Evolutionary conservation across 768 basidiomycete species (phyloP).

Genomic region (Sarcomyxa edulis): DNA sequence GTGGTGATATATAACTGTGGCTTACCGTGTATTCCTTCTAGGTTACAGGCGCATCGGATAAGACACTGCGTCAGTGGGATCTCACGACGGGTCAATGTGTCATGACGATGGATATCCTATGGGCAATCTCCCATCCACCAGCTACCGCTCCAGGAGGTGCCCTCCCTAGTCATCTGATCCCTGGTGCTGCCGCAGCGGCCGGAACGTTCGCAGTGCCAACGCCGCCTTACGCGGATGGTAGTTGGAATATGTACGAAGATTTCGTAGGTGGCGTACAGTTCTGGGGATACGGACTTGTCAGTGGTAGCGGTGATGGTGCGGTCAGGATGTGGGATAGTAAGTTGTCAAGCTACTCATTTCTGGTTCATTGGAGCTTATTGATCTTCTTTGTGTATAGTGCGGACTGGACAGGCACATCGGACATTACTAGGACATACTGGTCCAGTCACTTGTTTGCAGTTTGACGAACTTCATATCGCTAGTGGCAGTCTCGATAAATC

Average conservation of each 20-base stretch:
- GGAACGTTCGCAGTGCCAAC: conserved; percentile 77
- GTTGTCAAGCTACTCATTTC: conserved; percentile 24
- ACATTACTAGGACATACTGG: conserved; percentile 90
- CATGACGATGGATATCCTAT: conserved; percentile 99
- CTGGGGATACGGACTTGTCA: conserved; percentile 97
- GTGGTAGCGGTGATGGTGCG: conserved; percentile 94
- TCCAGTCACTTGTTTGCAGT: conserved; percentile 91
- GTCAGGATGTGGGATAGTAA: conserved; percentile 99
- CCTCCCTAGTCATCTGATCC: conserved; percentile 40
- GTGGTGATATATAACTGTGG: conserved; percentile 15
- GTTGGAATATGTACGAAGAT: conserved; percentile 93
- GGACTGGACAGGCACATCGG: conserved; percentile 94
- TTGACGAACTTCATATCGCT: conserved; percentile 91
- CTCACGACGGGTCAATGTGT: conserved; percentile 96
- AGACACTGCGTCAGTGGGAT: conserved; percentile 98
- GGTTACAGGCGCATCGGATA: conserved; percentile 98
- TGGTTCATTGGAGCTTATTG: conserved; percentile 3
- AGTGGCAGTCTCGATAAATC: conserved; percentile 94
- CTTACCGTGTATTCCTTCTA: conserved; percentile 21
- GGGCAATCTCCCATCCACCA: conserved; percentile 94
- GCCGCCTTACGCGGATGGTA: conserved; percentile 85
- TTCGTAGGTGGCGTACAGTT: conserved; percentile 98
- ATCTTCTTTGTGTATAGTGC: conserved; percentile 54
- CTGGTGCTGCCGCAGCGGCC: conserved; percentile 48
- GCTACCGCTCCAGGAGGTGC: conserved; percentile 32